phyloP scores from a whole-genome alignment of 306 rosid genomes.

The Vigna radiata region DNA sequence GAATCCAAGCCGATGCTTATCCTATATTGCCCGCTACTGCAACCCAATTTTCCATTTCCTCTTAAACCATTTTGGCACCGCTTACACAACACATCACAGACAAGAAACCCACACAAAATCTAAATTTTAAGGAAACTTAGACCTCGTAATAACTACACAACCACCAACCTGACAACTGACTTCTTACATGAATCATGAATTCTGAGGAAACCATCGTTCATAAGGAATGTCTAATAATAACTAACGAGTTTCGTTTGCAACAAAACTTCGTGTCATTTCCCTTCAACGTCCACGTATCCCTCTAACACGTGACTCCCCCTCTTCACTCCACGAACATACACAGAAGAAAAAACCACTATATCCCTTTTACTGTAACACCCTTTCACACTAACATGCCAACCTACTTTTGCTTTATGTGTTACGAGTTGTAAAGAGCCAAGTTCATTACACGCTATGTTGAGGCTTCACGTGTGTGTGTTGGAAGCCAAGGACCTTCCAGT shows the following conservation, averaged over 20 bases:
- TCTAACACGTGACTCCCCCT: constrained; percentile 10
- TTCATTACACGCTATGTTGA: constrained; percentile 43
- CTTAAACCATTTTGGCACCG: constrained; percentile 19
- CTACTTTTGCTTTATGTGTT: background rate
- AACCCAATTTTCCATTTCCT: background rate
- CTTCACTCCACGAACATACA: constrained; percentile 17
- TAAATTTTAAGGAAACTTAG: background rate
- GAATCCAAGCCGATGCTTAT: background rate
- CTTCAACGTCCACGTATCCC: constrained; percentile 55
- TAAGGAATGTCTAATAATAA: constrained; percentile 19
- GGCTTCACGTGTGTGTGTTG: constrained; percentile 70
- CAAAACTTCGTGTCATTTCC: constrained; percentile 54
- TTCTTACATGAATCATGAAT: background rate
- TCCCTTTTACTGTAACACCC: constrained; percentile 37
- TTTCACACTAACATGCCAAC: constrained; percentile 27
- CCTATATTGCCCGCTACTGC: background rate
- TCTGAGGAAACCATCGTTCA: constrained; percentile 29
- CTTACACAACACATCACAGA: background rate
- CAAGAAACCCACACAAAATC: constrained; percentile 22
- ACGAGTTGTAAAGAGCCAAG: background rate
- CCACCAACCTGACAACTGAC: constrained; percentile 7
- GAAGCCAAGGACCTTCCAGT: constrained; percentile 69
- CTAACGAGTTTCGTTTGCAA: background rate
- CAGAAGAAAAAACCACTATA: background rate
- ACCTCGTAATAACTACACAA: background rate